These are phyloP conservation scores for Nicotiana paniculata DNA, from an alignment of 257 asterid species.

Conservation along the genomic window DNA sequence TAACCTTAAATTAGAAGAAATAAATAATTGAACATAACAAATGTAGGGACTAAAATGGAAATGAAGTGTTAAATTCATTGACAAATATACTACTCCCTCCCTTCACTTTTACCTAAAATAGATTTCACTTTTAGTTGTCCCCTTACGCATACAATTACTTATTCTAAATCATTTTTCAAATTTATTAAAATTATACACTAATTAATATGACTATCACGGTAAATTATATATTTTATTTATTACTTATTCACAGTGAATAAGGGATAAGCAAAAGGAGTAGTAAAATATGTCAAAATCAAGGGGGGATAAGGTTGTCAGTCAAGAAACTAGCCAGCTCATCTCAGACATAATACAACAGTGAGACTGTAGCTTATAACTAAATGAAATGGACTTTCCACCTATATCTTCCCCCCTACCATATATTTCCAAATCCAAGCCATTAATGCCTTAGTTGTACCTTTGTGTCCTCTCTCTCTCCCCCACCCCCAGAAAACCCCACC, in stretches of 20 bases:
- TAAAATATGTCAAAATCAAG: conserved; percentile 4
- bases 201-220: too few relatives aligned
- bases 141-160: too few relatives aligned
- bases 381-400: conserved; percentile 69
- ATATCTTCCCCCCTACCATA: conserved; percentile 30
- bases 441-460: conserved; percentile 32
- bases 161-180: too few relatives aligned
- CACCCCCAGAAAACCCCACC: not conserved
- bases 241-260: too few relatives aligned
- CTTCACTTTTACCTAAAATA: too few relatives aligned
- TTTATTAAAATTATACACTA: too few relatives aligned
- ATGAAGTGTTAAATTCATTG: not conserved
- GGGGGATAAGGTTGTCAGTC: conserved; percentile 7
- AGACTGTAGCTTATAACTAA: conserved; percentile 52
- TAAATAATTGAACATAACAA: not conserved
- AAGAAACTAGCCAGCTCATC: conserved; percentile 43
- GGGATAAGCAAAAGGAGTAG: not conserved
- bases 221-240: too few relatives aligned
- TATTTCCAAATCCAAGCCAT: conserved; percentile 48
- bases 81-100: too few relatives aligned
- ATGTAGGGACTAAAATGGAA: not conserved
- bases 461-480: conserved; percentile 14
- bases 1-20: not conserved
- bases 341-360: conserved; percentile 34
- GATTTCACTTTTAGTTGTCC: too few relatives aligned